Evolutionary conservation across 352 stramenopile species (phyloP).

Genomic region (Phytophthora meadii): DNA sequence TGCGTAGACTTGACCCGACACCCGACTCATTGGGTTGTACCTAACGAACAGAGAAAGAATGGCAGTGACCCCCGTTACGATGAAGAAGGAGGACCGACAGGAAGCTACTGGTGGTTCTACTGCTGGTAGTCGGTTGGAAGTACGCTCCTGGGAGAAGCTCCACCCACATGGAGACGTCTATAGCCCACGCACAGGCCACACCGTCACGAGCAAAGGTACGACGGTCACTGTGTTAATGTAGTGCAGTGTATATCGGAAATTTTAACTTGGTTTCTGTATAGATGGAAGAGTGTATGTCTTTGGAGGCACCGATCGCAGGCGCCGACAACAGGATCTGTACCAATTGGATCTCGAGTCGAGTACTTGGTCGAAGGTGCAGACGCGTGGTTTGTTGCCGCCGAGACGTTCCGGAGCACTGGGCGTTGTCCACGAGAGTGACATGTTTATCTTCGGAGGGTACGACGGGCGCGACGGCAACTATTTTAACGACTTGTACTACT

Average conservation of each 20-base stretch:
- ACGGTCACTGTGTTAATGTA: no score
- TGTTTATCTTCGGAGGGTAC: slow-evolving; percentile 93
- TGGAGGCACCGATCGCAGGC: slow-evolving; percentile 81
- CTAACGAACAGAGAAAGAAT: slow-evolving; percentile 12
- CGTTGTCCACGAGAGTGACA: slow-evolving; percentile 80
- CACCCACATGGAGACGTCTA: slow-evolving; percentile 80
- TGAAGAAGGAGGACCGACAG: slow-evolving; percentile 25
- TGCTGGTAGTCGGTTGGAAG: slow-evolving; percentile 51
- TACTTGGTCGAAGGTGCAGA: slow-evolving; percentile 81
- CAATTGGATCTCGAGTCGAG: slow-evolving; percentile 75
- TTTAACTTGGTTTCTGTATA: slow-evolving; percentile 6
- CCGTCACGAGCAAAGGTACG: slow-evolving; percentile 77
- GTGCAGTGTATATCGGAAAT: no score
- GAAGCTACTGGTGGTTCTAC: slow-evolving; percentile 14
- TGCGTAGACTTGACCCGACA: slow-evolving; percentile 42
- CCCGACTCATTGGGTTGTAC: slow-evolving; percentile 32
- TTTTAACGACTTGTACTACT: slow-evolving; percentile 90
- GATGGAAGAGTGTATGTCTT: slow-evolving; percentile 85
- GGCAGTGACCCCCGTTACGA: slow-evolving; percentile 29
- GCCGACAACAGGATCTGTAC: slow-evolving; percentile 87
- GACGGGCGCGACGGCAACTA: slow-evolving; percentile 90
- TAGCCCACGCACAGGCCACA: slow-evolving; percentile 86
- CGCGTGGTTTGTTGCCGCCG: slow-evolving; percentile 63
- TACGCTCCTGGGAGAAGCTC: slow-evolving; percentile 81
- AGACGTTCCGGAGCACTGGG: slow-evolving; percentile 81